Conservation (phyloP, 1,139 yeast species). For the Diutina siamensis region DNA sequence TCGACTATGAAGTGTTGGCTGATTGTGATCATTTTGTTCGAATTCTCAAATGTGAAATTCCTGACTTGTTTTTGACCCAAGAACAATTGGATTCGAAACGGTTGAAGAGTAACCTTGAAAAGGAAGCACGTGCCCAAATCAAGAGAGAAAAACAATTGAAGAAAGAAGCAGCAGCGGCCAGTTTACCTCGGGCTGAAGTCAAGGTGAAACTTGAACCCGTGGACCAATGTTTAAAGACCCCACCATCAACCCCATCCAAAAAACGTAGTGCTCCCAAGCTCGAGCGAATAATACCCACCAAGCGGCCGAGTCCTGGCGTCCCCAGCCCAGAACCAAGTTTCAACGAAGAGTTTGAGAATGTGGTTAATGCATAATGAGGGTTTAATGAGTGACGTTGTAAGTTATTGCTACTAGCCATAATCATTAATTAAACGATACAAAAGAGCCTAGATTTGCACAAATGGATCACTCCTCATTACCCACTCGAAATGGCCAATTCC, state of each 20-base stretch:
- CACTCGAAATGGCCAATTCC: no score
- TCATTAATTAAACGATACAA: no score
- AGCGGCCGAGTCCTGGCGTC: background rate
- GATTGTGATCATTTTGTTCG: conserved; percentile 80
- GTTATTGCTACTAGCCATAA: no score
- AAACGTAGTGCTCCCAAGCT: conserved; percentile 1
- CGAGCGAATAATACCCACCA: background rate
- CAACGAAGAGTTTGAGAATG: background rate
- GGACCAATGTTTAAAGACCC: background rate
- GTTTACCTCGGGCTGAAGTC: background rate
- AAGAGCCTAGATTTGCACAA: no score
- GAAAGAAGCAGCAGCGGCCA: conserved; percentile 8
- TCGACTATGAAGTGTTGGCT: conserved; percentile 63
- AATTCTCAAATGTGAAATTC: conserved; percentile 37
- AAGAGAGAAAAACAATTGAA: conserved; percentile 8
- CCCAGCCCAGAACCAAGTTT: conserved; percentile 3
- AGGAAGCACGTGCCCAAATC: conserved; percentile 7
- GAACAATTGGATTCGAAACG: conserved; percentile 36
- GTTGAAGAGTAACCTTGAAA: conserved; percentile 15
- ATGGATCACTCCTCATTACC: no score
- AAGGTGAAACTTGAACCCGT: background rate
- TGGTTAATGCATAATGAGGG: background rate
- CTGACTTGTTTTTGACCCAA: conserved; percentile 48
- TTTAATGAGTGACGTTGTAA: background rate
- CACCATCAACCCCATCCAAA: background rate